Conservation (phyloP, 2,329 filamentous ascomycete genomes). For the Pyricularia sp. region DNA sequence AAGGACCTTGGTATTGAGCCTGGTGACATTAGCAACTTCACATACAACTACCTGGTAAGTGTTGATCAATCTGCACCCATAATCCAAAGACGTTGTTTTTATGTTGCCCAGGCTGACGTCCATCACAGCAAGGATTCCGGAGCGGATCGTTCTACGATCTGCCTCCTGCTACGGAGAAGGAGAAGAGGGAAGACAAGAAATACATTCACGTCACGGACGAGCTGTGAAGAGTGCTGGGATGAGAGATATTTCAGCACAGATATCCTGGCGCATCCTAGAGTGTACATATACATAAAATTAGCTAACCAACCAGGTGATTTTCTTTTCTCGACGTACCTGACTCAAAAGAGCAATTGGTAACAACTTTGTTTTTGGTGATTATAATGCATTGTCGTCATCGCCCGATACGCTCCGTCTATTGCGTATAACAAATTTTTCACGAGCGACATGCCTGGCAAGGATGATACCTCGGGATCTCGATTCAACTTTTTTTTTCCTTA, state of each 20-base stretch:
- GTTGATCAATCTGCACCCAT: not conserved
- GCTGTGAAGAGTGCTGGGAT: slow-evolving; percentile 43
- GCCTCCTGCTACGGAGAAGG: slow-evolving; percentile 87
- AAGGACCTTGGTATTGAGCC: slow-evolving; percentile 87
- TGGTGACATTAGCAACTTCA: slow-evolving; percentile 74
- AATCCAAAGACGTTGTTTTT: not conserved
- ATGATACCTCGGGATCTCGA: not conserved
- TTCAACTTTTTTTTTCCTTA: not conserved
- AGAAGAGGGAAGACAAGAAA: slow-evolving; percentile 92
- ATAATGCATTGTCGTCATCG: not conserved
- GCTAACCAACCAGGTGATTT: slow-evolving; percentile 15
- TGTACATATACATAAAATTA: slow-evolving; percentile 18
- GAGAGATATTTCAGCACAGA: slow-evolving; percentile 14
- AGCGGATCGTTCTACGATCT: slow-evolving; percentile 85
- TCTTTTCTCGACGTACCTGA: slow-evolving; percentile 11
- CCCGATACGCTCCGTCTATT: not conserved
- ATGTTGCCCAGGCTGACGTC: slow-evolving; percentile 19
- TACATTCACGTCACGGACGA: slow-evolving; percentile 91
- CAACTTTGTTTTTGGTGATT: not conserved
- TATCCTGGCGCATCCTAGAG: slow-evolving; percentile 16
- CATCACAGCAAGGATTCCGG: slow-evolving; percentile 72
- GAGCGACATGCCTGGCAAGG: not conserved
- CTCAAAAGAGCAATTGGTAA: not conserved
- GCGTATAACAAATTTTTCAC: not conserved
- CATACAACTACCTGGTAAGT: slow-evolving; percentile 88